These are phyloP conservation scores for Rhodocollybia butyracea DNA, from an alignment of 768 basidiomycete species.

Conservation along the genomic window DNA sequence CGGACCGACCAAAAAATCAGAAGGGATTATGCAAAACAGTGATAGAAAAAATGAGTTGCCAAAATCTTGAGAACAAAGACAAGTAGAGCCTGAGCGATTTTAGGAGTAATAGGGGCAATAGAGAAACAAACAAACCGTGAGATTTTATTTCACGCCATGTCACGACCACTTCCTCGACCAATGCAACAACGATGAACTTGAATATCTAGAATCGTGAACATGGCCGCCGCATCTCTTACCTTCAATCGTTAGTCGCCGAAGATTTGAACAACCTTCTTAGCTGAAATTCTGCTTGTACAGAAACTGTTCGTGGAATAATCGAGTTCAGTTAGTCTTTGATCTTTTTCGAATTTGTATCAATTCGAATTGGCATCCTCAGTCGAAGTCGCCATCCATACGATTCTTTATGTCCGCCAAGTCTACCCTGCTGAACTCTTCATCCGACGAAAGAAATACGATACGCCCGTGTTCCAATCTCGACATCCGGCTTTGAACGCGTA, in stretches of 20 bases:
- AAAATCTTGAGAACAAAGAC: no score
- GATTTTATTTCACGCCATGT: no score
- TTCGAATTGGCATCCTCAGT: constrained; percentile 47
- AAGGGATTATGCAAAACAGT: no score
- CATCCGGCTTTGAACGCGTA: constrained; percentile 87
- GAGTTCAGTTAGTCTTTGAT: constrained; percentile 60
- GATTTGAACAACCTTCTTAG: neutral
- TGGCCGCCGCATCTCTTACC: constrained; percentile 29
- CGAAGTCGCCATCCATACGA: constrained; percentile 90
- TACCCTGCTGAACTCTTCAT: constrained; percentile 90
- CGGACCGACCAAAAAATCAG: no score
- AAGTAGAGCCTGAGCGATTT: no score
- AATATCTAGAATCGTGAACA: no score
- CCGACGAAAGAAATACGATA: constrained; percentile 85
- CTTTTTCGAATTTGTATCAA: neutral
- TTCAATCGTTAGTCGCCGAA: constrained; percentile 32
- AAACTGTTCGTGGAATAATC: constrained; percentile 59
- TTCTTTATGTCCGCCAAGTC: constrained; percentile 86
- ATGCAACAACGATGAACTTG: no score
- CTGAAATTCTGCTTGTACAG: constrained; percentile 29
- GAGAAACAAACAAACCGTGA: no score
- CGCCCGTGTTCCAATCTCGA: constrained; percentile 90
- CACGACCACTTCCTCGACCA: no score
- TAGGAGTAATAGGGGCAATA: no score
- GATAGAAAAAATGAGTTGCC: no score